Base-by-base conservation (phyloP, 164 flowering plant genomes). In the Sedum album region DNA sequence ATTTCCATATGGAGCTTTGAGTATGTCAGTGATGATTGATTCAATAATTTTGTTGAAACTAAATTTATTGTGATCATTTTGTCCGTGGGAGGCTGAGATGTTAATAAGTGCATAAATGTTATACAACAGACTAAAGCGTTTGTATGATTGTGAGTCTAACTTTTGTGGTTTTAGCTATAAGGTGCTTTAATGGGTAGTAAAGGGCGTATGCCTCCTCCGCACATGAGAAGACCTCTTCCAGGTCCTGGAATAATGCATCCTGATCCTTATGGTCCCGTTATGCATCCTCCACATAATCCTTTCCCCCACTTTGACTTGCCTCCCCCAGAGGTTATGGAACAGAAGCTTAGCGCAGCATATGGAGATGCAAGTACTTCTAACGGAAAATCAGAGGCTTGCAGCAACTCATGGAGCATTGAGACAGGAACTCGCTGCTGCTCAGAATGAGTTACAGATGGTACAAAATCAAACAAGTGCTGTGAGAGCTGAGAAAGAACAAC, bases 321-420 rank as follows among this genome's bases (percentile, higher is more conserved):
- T 55, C 96, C 91, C 14, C 86, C 90, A 23, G 87, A 89, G 72
- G 71, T 91, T 41, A 72, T 94, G 90, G 98, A 88, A 69, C 95
- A 91, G 69, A 91, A 94, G 78, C 81, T 91, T 71, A 66, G 78
- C 76, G 4, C 98, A 89, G 70, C 94, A 89, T 66, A 76, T 77
- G 57, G 98, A 94, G 79, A 87, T 94, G 80, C 84, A 88, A 76
- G 85, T 77, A 63, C 89, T 94, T 44, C 93, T 80, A 6, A 82
- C 82, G 14, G 97, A 94, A 78, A 94, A 94, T 72, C 97, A 84
- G 74, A 83, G 95, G 78, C 89, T 94, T 76, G 98, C 98, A 30
- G 80, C 88, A 23, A 91, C 97, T 11, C 98, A 91, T 73, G 85
- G 84, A 30, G 75, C 84, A 65, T 73, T 91, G 77, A 82, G 98